A percentile compares a stretch with the other conserved stretches of the same genome.
Conservation (phyloP, 1,284 basidiomycete genomes). For the Malassezia equina region DNA sequence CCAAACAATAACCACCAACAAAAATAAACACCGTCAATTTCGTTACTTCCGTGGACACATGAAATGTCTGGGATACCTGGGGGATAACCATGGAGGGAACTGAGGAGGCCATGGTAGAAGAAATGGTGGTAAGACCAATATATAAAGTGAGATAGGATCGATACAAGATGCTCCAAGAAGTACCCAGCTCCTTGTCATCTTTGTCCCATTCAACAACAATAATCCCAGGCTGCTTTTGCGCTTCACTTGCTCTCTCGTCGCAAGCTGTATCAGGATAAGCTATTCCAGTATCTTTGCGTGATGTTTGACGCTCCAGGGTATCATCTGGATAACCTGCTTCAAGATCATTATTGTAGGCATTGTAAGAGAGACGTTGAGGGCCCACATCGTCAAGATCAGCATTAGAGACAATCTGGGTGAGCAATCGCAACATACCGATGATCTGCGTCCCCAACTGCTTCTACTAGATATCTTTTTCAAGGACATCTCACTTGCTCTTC, state of each 20-base stretch:
- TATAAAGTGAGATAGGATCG: constrained; percentile 60
- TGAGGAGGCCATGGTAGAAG: constrained; percentile 60
- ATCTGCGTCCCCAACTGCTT: neutral
- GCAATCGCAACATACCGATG: neutral
- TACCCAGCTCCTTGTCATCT: constrained; percentile 54
- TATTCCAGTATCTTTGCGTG: neutral
- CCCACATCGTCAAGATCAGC: neutral
- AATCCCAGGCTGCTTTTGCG: neutral
- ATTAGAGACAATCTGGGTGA: neutral
- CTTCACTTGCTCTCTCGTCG: neutral
- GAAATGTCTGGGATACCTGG: constrained; percentile 54
- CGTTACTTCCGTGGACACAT: constrained; percentile 57
- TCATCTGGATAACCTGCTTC: neutral
- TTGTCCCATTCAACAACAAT: constrained; percentile 42
- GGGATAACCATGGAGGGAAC: constrained; percentile 62
- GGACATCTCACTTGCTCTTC: neutral
- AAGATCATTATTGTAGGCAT: neutral
- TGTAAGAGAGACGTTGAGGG: neutral
- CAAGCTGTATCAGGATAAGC: neutral
- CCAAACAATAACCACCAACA: constrained; percentile 55
- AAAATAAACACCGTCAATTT: constrained; percentile 62
- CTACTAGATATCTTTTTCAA: neutral
- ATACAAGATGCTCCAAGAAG: constrained; percentile 57
- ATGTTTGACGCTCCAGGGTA: neutral
- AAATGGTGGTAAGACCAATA: constrained; percentile 59